phyloP scores from a whole-genome alignment of 257 asterid genomes.

The Petrea volubilis region DNA sequence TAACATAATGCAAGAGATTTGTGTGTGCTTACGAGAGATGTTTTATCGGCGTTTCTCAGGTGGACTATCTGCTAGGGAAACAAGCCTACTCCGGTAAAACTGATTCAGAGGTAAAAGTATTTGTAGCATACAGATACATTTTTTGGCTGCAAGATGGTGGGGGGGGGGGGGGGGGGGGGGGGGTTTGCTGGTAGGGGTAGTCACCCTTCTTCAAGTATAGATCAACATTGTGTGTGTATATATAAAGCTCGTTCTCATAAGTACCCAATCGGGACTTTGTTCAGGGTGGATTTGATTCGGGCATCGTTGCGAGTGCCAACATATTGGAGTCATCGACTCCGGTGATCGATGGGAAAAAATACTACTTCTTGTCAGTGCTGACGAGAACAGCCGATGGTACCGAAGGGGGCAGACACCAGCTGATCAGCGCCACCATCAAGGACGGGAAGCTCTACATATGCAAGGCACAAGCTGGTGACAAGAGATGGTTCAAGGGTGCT shows the following conservation, averaged over 20 bases:
- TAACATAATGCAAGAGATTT: not conserved
- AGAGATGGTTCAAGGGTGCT: slow-evolving; percentile 98
- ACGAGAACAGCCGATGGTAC: slow-evolving; percentile 94
- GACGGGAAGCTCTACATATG: slow-evolving; percentile 84
- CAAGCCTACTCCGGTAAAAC: slow-evolving; percentile 84
- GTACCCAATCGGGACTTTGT: not conserved
- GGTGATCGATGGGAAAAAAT: slow-evolving; percentile 47
- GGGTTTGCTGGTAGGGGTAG: no score
- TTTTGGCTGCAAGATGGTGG: no score
- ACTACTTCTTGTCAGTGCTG: slow-evolving; percentile 62
- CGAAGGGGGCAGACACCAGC: slow-evolving; percentile 89
- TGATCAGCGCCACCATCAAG: slow-evolving; percentile 63
- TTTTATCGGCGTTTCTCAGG: slow-evolving; percentile 41
- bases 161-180: no score
- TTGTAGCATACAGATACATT: no score
- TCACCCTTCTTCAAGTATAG: no score
- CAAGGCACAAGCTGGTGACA: slow-evolving; percentile 99
- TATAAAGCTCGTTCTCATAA: no score
- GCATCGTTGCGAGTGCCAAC: slow-evolving; percentile 84
- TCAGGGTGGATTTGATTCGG: slow-evolving; percentile 88
- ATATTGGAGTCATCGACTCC: slow-evolving; percentile 67
- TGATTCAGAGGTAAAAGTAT: slow-evolving; percentile 68
- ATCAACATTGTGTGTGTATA: no score
- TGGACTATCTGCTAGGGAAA: slow-evolving; percentile 86
- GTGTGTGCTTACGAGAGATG: not conserved